Conservation (phyloP, 1,284 basidiomycete species). For the Ustilago sp. region DNA sequence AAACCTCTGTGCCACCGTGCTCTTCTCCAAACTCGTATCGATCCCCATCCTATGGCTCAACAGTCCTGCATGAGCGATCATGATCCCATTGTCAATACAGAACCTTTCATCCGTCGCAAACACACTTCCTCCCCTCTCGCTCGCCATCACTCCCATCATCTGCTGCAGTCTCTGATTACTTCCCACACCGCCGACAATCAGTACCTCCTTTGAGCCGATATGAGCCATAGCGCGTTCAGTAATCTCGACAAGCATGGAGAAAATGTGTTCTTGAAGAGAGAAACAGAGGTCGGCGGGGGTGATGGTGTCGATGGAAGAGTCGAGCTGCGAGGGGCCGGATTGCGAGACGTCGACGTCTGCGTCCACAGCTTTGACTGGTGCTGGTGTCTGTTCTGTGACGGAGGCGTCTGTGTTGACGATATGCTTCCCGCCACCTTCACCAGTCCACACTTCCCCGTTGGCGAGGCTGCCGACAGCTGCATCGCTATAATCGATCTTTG, state of each 20-base stretch:
- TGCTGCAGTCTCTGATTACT: constrained; percentile 87
- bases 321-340: constrained; percentile 30
- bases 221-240: constrained; percentile 99
- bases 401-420: constrained; percentile 40
- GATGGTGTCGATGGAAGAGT: constrained; percentile 71
- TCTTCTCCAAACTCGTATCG: constrained; percentile 61
- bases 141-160: constrained; percentile 99
- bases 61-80: constrained; percentile 98
- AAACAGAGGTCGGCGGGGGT: constrained; percentile 96
- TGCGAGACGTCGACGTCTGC: constrained; percentile 42
- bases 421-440: constrained; percentile 60
- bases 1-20: constrained; percentile 66
- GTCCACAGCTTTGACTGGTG: constrained; percentile 8
- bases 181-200: constrained; percentile 98
- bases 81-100: constrained; percentile 99
- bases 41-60: constrained; percentile 89
- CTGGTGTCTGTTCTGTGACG: not conserved
- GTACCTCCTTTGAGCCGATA: constrained; percentile 92
- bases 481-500: constrained; percentile 9
- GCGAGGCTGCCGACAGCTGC: constrained; percentile 58
- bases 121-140: constrained; percentile 86
- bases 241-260: constrained; percentile 98
- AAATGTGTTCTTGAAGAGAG: constrained; percentile 95
- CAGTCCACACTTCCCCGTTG: constrained; percentile 59
- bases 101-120: constrained; percentile 98